Base-by-base conservation (phyloP, 1,284 basidiomycete species). In the Peniophora sp. region DNA sequence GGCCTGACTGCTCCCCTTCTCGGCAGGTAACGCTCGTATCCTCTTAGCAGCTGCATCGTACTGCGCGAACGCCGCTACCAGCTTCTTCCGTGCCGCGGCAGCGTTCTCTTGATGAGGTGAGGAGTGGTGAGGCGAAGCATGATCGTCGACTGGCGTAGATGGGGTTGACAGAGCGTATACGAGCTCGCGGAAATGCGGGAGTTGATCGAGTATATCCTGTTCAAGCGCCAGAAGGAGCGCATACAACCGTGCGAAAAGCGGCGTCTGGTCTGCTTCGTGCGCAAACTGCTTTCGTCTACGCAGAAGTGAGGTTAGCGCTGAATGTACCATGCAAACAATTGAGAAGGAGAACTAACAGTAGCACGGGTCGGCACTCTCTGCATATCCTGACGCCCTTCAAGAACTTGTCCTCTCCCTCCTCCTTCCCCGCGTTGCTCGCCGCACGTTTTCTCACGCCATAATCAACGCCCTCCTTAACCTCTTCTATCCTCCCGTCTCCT, bases 31-130 rank as follows among this genome's bases (percentile, higher is more conserved):
- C 53, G 72, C 74, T 48, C 82, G 79, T 58, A 98, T 90, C 32
- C 86, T 83, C 63, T 95, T 96, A 0, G 92, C 80, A 3, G 97
- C 69, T 43, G 82, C 79, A 60, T 99, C 96, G 66, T 97, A 98
- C 52, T 88, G 83, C 6, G 84, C 77, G 65, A 97, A 93, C 2
- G 87, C 80, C 45, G 89, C 84, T 8, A 97, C 66, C 10, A 97
- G 76, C 15, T 83, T 81, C 62, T 92, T 94, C 52, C 93, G 80
- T 0, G 81, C 76, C 2, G 75, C 73, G 10, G 84, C 74, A 2
- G 86, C 85, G 62, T 92, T 82, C 17, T 22, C 32, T 12, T 32
- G 27, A 41, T 15, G 20, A 20, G 8, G 36, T 15, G 36, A 15
- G 2, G 15, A 17, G 22, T 17, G 34, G 35, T 5, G 12, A 12